Percentiles rank a stretch among this genome's conserved stretches.
Evolutionary conservation across 2,329 filamentous ascomycete genomes (phyloP).

Genomic region (Aspergillus calidoustus): DNA sequence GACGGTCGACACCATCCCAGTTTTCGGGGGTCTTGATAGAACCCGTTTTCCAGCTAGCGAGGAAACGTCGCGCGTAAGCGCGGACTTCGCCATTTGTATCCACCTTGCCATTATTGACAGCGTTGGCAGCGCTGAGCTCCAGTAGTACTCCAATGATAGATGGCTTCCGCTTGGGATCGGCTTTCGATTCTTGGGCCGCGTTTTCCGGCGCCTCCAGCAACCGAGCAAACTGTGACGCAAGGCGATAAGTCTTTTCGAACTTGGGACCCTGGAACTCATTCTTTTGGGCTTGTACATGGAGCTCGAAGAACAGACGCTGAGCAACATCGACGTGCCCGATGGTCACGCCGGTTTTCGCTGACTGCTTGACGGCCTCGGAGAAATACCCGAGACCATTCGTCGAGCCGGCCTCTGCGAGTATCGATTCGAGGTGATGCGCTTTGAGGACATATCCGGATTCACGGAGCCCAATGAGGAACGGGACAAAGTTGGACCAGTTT

Average conservation of each 20-base stretch:
- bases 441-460: constrained; percentile 34
- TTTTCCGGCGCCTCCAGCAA: constrained; percentile 45
- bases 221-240: constrained; percentile 40
- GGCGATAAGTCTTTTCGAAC: constrained; percentile 33
- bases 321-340: constrained; percentile 36
- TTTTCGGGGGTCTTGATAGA: constrained; percentile 26
- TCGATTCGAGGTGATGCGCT: constrained; percentile 35
- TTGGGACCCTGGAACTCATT: constrained; percentile 40
- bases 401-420: constrained; percentile 44
- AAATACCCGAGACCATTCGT: constrained; percentile 42
- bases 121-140: constrained; percentile 51
- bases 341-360: constrained; percentile 40
- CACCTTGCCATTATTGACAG: constrained; percentile 42
- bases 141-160: constrained; percentile 50
- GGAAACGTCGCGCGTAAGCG: constrained; percentile 44
- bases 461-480: constrained; percentile 46
- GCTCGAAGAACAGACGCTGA: constrained; percentile 41
- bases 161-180: constrained; percentile 46
- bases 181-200: constrained; percentile 22
- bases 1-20: constrained; percentile 28
- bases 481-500: constrained; percentile 47
- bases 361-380: constrained; percentile 43
- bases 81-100: constrained; percentile 47
- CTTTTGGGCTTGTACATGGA: constrained; percentile 41
- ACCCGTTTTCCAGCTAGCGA: constrained; percentile 38